Percentiles rank a stretch among this genome's conserved stretches.
These are phyloP conservation scores for Mortierella hygrophila DNA, from an alignment of 192 early-diverging fungal species.

Conservation along the genomic window DNA sequence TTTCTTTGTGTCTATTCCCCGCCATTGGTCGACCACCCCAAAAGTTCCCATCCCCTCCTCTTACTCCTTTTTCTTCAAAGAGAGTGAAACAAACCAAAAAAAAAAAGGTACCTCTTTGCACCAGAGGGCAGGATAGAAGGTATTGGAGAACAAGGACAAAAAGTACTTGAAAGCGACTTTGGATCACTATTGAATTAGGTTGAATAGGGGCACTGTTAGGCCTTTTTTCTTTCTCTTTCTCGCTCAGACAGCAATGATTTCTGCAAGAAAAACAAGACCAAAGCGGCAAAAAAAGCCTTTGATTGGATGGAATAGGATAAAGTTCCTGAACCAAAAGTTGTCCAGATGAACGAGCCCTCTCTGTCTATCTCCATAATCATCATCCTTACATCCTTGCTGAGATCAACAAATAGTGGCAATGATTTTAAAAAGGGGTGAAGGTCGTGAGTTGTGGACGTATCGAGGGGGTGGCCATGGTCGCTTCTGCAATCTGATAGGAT, in stretches of 20 bases:
- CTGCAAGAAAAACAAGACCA: background rate
- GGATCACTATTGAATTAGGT: background rate
- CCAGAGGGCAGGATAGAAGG: background rate
- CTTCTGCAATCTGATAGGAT: background rate
- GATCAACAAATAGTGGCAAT: background rate
- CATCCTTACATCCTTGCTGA: background rate
- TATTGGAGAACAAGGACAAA: background rate
- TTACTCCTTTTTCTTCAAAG: background rate
- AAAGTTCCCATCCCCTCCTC: slow-evolving; percentile 5
- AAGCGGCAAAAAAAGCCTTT: background rate
- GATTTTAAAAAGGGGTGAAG: background rate
- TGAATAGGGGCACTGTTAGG: background rate
- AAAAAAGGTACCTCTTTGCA: background rate
- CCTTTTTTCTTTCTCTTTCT: background rate
- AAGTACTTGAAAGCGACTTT: no score
- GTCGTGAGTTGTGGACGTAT: background rate
- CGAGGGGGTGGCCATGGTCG: background rate
- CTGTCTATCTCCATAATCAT: background rate
- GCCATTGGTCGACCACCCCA: background rate
- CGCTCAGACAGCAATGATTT: background rate
- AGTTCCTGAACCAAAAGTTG: background rate
- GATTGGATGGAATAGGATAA: background rate
- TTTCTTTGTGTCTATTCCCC: background rate
- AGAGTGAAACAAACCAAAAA: background rate
- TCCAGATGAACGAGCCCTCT: background rate